Evolutionary conservation across 2,329 filamentous ascomycete species (phyloP).

Genomic region (Aspergillus aculeatus): DNA sequence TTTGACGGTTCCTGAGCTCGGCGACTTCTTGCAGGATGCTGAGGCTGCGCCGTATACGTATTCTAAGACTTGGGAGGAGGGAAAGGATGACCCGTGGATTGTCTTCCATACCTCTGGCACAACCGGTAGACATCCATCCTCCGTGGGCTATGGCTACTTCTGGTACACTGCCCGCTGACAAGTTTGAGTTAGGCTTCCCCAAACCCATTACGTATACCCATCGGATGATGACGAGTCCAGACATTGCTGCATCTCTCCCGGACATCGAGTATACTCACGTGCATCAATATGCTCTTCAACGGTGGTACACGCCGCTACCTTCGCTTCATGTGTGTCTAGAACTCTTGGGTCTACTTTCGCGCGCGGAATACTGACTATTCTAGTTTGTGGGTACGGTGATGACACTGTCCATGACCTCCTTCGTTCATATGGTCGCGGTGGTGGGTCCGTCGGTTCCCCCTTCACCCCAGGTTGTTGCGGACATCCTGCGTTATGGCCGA

Average conservation of each 20-base stretch:
- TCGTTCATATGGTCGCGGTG: conserved; percentile 15
- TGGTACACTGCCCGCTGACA: background rate
- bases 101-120: conserved; percentile 31
- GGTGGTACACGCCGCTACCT: conserved; percentile 25
- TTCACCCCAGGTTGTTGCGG: conserved; percentile 10
- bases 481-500: conserved; percentile 19
- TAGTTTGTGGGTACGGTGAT: conserved; percentile 23
- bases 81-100: conserved; percentile 29
- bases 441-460: conserved; percentile 20
- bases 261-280: conserved; percentile 13
- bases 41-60: conserved; percentile 19
- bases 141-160: background rate
- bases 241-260: conserved; percentile 8
- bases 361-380: background rate
- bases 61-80: conserved; percentile 26
- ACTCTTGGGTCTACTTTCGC: background rate
- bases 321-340: conserved; percentile 21
- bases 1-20: conserved; percentile 17
- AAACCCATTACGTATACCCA: conserved; percentile 26
- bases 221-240: conserved; percentile 18
- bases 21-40: conserved; percentile 18
- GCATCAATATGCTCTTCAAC: conserved; percentile 14
- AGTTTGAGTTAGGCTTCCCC: conserved; percentile 14
- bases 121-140: conserved; percentile 18
- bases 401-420: conserved; percentile 19